phyloP scores from a whole-genome alignment of 257 asterid genomes.

The Salvia splendens region DNA sequence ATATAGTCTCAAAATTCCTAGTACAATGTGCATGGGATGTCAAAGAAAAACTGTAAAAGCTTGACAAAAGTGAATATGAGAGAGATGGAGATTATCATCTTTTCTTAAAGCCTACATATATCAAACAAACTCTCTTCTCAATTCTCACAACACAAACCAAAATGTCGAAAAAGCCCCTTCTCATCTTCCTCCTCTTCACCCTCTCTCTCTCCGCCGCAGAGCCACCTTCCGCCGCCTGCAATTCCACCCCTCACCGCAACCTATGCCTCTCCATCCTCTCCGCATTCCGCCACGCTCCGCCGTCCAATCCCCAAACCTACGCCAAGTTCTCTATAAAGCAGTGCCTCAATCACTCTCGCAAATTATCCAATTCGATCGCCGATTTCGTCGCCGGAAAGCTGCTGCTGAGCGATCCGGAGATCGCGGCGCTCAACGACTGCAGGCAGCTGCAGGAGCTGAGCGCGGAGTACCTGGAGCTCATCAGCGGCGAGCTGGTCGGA shows the following conservation, averaged over 20 bases:
- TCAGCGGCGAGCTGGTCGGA: constrained; percentile 23
- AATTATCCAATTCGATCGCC: constrained; percentile 29
- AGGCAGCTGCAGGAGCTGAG: constrained; percentile 35
- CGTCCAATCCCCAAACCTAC: constrained; percentile 27
- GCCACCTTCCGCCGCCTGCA: constrained; percentile 36
- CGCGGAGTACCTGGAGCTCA: constrained; percentile 33
- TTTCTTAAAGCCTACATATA: no score
- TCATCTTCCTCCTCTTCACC: constrained; percentile 20
- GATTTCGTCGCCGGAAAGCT: constrained; percentile 27
- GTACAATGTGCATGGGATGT: no score
- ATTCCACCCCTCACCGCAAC: constrained; percentile 42
- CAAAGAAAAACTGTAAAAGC: no score
- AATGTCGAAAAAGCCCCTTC: constrained; percentile 19
- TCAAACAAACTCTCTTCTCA: no score
- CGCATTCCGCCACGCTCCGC: constrained; percentile 32
- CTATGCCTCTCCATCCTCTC: constrained; percentile 44
- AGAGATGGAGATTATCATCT: no score
- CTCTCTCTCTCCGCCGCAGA: constrained; percentile 24
- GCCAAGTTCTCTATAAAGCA: constrained; percentile 39
- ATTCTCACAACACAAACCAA: not conserved
- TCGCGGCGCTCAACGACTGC: constrained; percentile 44
- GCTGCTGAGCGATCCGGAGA: constrained; percentile 25
- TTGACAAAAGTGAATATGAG: no score
- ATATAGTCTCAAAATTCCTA: no score
- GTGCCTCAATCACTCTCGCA: constrained; percentile 34